Evolutionary conservation across 768 basidiomycete species (phyloP), one percentile per base, ranked within the genome.

Genomic region (Russula griseocarnosa): DNA sequence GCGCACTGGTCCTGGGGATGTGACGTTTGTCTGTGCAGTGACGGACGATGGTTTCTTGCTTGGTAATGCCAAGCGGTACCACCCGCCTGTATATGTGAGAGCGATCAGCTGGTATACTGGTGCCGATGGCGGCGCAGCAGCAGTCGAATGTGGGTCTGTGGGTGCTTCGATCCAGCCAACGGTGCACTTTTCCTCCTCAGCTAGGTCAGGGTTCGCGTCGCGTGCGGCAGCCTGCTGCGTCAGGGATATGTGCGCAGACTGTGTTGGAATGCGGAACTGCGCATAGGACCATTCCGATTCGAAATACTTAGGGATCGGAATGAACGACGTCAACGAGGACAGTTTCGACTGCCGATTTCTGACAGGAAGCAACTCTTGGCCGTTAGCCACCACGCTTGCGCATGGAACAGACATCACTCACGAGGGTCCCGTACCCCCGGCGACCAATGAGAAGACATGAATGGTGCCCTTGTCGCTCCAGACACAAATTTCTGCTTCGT

Each of bases 401-500:
- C 10, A 5, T 30, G 28, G 20, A 9, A 32, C 3, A 9, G 16
- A 30, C 57, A 51, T 38, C 20, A 82, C 87, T 79, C 74, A 89
- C 87, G 84, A 82, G 66, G 83, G 74, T 9, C 85, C 86, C 22
- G 87, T 83, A 58, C 56, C 56, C 46, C 81, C 79, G 53, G 81
- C 79, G 5, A 71, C 73, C 26, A 96, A 79, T 49, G 88, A 85
- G 74, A 95, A 96, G 49, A 94, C 79, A 72, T 97, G 94, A 8
- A 97, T 86, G 0, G 94, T 97, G 40, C 94, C 94, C 75, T 97
- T 97, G 74, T 97, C 94, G 71, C 92, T 94, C 88, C 92, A 93
- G 11, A 92, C 93, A 70, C 90, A 92, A 0, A 96, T 77, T 68
- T 94, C 91, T 62, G 81, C 82, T 70, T 95, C 94, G 69, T 93